phyloP scores from a whole-genome alignment of 352 stramenopile genomes.

The Phytopythium chamaehyphon region DNA sequence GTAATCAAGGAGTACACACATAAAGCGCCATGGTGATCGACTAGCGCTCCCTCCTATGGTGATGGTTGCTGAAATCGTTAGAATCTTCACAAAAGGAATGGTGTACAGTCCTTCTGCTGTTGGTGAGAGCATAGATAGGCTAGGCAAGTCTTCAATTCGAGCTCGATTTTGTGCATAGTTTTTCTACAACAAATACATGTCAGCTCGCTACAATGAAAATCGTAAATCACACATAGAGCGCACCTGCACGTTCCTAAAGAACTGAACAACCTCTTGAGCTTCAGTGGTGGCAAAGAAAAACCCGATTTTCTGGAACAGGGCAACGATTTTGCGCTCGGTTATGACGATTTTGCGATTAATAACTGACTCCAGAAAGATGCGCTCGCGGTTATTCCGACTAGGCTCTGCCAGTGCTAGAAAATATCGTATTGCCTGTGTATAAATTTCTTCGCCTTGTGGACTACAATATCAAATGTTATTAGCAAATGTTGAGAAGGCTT shows the following conservation, averaged over 20 bases:
- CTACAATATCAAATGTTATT: constrained; percentile 3
- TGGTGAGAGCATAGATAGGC: constrained; percentile 47
- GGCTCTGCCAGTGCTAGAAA: constrained; percentile 46
- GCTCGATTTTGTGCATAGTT: constrained; percentile 41
- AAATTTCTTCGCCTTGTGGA: constrained; percentile 49
- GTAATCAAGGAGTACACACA: constrained; percentile 49
- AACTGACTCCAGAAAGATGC: constrained; percentile 53
- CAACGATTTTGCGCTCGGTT: constrained; percentile 49
- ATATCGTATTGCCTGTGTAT: constrained; percentile 53
- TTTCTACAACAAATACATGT: constrained; percentile 19
- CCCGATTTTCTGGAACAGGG: constrained; percentile 46
- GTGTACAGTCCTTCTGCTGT: constrained; percentile 34
- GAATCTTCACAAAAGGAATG: constrained; percentile 37
- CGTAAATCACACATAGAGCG: not conserved
- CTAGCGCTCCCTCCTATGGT: constrained; percentile 13
- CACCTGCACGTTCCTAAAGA: constrained; percentile 53
- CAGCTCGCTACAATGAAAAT: not conserved
- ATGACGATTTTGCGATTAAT: constrained; percentile 60
- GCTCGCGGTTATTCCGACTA: constrained; percentile 40
- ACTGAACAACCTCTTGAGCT: constrained; percentile 36
- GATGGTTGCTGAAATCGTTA: constrained; percentile 42
- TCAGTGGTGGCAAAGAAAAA: constrained; percentile 53
- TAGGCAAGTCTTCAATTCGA: constrained; percentile 59
- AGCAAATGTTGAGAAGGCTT: not conserved
- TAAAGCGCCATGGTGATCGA: constrained; percentile 45